Evolutionary conservation across 129 eudicot species (phyloP).

Genomic region (Mikania micrantha): DNA sequence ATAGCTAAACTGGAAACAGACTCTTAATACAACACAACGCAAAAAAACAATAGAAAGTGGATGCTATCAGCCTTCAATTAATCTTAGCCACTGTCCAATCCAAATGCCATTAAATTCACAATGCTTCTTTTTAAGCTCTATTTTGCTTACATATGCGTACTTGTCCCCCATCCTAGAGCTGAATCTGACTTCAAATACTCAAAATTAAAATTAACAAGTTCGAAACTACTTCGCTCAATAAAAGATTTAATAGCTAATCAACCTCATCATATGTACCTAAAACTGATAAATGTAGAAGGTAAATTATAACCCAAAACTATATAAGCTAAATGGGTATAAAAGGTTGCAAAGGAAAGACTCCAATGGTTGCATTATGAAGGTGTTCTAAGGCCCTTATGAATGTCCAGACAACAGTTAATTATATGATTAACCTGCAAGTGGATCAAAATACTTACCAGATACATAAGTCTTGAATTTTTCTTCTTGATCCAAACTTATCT

Average conservation of each 20-base stretch:
- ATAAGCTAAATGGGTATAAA: neutral
- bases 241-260: no score
- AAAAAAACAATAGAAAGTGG: neutral
- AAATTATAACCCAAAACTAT: neutral
- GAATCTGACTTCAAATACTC: neutral
- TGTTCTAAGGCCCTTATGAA: neutral
- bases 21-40: neutral
- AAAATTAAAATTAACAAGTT: neutral
- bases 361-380: neutral
- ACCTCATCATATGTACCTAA: neutral
- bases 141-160: neutral
- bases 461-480: slow-evolving; percentile 40
- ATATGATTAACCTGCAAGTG: neutral
- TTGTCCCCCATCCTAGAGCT: neutral
- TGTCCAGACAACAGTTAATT: neutral
- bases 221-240: no score
- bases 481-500: slow-evolving; percentile 45
- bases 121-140: no score
- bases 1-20: neutral
- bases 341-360: neutral
- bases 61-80: no score
- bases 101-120: no score
- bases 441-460: slow-evolving; percentile 29
- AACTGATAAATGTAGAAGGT: neutral
- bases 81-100: no score